phyloP scores from a whole-genome alignment of 768 basidiomycete genomes.

The Lyophyllum shimeji region DNA sequence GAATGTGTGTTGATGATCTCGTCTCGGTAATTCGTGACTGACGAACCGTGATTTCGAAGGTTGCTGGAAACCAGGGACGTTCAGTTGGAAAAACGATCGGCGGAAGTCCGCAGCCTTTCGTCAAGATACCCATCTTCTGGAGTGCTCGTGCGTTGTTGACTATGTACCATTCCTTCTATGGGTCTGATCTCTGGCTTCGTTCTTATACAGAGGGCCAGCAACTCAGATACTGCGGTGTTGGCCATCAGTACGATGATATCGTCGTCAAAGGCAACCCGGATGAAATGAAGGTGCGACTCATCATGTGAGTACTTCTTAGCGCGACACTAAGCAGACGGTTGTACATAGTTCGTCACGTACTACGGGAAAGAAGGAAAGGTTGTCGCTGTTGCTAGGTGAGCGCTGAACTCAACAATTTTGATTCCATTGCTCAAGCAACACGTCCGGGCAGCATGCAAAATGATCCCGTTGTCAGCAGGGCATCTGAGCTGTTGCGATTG shows the following conservation, averaged over 20 bases:
- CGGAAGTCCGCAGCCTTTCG: conserved; percentile 62
- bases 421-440: not conserved
- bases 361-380: conserved; percentile 66
- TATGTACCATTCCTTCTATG: not conserved
- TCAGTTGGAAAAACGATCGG: conserved; percentile 80
- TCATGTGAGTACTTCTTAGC: not conserved
- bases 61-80: conserved; percentile 85
- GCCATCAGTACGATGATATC: conserved; percentile 70
- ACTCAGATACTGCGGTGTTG: conserved; percentile 80
- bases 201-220: conserved; percentile 69
- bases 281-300: conserved; percentile 68
- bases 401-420: not conserved
- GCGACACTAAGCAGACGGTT: not conserved
- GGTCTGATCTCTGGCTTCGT: conserved; percentile 1
- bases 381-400: conserved; percentile 65
- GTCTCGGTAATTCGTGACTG: not conserved
- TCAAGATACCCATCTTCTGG: conserved; percentile 88
- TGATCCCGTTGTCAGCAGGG: conserved; percentile 78
- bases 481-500: conserved; percentile 74
- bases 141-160: conserved; percentile 64
- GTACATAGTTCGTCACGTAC: conserved; percentile 71
- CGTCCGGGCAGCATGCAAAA: conserved; percentile 64
- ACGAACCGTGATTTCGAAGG: conserved; percentile 33
- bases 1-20: conserved; percentile 56
- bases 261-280: conserved; percentile 73